Percentiles rank a stretch among this genome's conserved stretches.
These are phyloP conservation scores for Phytophthora cactorum DNA, from an alignment of 352 stramenopile genomes.

Conservation along the genomic window DNA sequence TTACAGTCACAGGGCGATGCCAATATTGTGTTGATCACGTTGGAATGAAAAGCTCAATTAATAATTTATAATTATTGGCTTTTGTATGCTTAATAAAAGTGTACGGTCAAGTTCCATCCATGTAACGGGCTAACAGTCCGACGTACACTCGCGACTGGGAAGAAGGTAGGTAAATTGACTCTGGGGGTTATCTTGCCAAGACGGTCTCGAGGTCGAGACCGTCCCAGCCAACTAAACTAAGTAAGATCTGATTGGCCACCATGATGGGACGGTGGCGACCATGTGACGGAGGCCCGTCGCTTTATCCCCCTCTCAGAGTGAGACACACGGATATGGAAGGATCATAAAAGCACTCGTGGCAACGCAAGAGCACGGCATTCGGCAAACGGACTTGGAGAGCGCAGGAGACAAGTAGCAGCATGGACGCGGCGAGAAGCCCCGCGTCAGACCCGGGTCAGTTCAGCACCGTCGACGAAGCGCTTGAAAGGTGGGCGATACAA, in stretches of 20 bases:
- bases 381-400: not conserved
- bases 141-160: not conserved
- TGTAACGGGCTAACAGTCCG: no score
- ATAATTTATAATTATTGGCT: no score
- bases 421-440: not conserved
- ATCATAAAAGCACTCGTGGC: not conserved
- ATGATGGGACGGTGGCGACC: not conserved
- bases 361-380: not conserved
- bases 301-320: not conserved
- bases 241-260: not conserved
- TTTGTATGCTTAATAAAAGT: no score
- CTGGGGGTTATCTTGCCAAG: not conserved
- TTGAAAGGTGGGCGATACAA: not conserved
- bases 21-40: no score
- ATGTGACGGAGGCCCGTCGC: not conserved
- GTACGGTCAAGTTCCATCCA: no score
- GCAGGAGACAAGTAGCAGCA: not conserved
- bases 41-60: no score
- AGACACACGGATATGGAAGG: not conserved
- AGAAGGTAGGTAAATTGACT: not conserved
- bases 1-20: no score
- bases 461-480: not conserved
- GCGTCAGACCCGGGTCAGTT: not conserved
- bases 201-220: not conserved
- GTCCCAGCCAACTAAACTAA: not conserved